Evolutionary conservation across 2,329 filamentous ascomycete species (phyloP), one percentile per base, ranked within the genome.

Genomic region (Colletotrichum sp.): DNA sequence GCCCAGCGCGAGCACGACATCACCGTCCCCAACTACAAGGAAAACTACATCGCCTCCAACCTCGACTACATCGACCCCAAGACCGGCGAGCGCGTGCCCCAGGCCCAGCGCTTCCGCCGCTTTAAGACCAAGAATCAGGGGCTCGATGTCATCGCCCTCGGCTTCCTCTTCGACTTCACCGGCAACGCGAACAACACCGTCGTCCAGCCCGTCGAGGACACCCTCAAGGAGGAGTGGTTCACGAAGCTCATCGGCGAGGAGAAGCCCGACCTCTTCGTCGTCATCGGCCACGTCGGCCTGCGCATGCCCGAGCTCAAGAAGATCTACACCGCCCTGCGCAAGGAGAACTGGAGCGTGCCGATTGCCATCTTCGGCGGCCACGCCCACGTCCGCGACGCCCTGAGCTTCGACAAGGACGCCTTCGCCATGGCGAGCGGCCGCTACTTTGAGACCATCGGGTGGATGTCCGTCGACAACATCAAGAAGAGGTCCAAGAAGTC

Each of bases 381-480:
- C 81, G 92, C 92, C 2, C 96, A 99, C 82, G 95, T 98, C 63
- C 93, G 96, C 10, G 96, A 98, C 82, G 95, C 95, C 79, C 91
- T 91, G 55, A 92, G 90, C 75, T 98, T 95, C 80, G 96, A 98
- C 83, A 90, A 90, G 52, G 93, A 92, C 70, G 92, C 96, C 0
- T 93, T 94, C 77, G 96, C 93, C 1, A 87, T 99, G 7, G 96
- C 96, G 55, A 97, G 95, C 79, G 96, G 96, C 6, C 91, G 96
- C 1, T 99, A 98, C 84, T 94, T 98, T 88, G 96, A 99, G 86
- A 98, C 96, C 0, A 93, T 99, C 66, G 96, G 96, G 3, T 99
- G 97, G 90, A 92, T 97, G 91, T 98, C 96, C 0, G 92, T 98
- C 61, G 90, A 93, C 72, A 95, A 95, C 36, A 79, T 91, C 71